Conservation (phyloP, 371 early-diverging fungal species). For the Chytridiales sp. region DNA sequence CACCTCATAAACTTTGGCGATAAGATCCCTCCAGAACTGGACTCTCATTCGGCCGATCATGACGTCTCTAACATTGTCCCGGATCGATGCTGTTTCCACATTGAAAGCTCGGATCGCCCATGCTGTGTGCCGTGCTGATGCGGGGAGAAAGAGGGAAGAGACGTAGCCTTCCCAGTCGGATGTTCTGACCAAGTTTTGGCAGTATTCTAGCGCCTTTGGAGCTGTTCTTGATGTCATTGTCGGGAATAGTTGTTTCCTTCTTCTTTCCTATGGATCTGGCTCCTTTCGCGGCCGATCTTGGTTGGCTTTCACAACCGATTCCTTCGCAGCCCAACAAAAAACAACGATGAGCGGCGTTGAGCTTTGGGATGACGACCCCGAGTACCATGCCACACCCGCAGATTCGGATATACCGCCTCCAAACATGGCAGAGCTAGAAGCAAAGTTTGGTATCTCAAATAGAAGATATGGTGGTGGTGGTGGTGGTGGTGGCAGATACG, state of each 20-base stretch:
- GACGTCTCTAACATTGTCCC: conserved; percentile 65
- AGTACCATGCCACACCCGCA: conserved; percentile 57
- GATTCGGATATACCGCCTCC: conserved; percentile 65
- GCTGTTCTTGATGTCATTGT: too few relatives aligned
- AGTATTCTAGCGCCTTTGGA: too few relatives aligned
- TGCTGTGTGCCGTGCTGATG: conserved; percentile 56
- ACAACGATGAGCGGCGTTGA: too few relatives aligned
- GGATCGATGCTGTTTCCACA: conserved; percentile 77
- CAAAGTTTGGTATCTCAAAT: not conserved
- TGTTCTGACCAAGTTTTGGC: conserved; percentile 19
- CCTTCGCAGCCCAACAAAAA: too few relatives aligned
- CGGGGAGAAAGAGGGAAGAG: conserved; percentile 71
- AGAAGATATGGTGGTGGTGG: not conserved
- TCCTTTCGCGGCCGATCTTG: not conserved
- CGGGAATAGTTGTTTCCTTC: too few relatives aligned
- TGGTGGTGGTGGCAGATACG: not conserved
- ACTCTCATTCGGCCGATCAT: conserved; percentile 77
- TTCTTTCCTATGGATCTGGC: too few relatives aligned
- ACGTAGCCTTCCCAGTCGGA: conserved; percentile 77
- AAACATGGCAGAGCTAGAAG: conserved; percentile 31
- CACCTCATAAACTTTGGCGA: conserved; percentile 70
- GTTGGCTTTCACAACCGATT: too few relatives aligned
- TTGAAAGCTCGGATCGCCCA: conserved; percentile 87
- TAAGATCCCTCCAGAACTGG: conserved; percentile 65
- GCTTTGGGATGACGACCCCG: conserved; percentile 52